Evolutionary conservation across 805 yeast species (phyloP).

Genomic region (Zygosaccharomyces gambellarensis): DNA sequence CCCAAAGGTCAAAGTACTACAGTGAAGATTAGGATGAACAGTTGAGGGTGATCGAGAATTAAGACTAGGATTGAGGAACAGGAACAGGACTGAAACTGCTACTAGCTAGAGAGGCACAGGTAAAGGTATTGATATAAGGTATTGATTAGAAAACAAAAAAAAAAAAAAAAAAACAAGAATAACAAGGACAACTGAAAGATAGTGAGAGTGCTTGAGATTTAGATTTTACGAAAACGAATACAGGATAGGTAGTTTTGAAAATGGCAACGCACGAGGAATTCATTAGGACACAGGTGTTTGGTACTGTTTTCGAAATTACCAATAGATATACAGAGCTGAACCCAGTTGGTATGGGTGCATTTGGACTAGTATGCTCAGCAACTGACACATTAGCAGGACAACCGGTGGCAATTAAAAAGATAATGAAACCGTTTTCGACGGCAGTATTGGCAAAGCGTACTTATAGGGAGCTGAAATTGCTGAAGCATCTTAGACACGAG

Average conservation of each 20-base stretch:
- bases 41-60: background rate
- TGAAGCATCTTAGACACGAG: conserved; percentile 92
- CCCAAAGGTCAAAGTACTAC: background rate
- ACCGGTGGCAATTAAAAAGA: conserved; percentile 94
- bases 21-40: background rate
- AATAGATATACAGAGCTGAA: conserved; percentile 83
- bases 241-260: background rate
- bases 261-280: conserved; percentile 39
- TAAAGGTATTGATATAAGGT: background rate
- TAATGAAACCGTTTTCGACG: conserved; percentile 95
- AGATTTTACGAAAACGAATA: background rate
- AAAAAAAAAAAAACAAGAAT: background rate
- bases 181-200: too few relatives aligned
- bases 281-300: conserved; percentile 82
- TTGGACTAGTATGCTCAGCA: conserved; percentile 96
- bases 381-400: conserved; percentile 84
- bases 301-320: conserved; percentile 92
- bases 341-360: conserved; percentile 99
- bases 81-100: too few relatives aligned
- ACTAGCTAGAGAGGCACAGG: background rate
- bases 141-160: background rate
- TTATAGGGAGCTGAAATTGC: conserved; percentile 86
- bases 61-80: too few relatives aligned
- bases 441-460: conserved; percentile 95
- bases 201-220: too few relatives aligned